phyloP scores from a whole-genome alignment of 345 rosid genomes.

The Eucalyptus marginata region DNA sequence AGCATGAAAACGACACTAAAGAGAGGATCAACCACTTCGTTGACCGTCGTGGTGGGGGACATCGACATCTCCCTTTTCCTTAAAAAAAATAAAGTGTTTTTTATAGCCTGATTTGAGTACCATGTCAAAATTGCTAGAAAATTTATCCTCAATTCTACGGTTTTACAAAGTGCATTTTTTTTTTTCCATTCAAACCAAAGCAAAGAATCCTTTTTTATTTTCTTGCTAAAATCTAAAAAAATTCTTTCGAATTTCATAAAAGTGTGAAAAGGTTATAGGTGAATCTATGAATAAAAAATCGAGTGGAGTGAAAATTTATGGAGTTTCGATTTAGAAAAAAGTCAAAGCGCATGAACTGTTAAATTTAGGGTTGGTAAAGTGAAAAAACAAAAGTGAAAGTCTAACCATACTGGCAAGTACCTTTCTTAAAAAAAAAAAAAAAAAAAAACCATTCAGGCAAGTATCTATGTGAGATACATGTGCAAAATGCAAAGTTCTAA shows the following conservation, averaged over 20 bases:
- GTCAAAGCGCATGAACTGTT: accelerated
- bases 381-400: accelerated
- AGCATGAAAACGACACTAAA: neutral
- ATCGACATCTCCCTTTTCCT: neutral
- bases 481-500: neutral
- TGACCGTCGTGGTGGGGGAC: neutral
- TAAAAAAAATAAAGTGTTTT: neutral
- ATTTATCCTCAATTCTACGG: neutral
- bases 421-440: too few species aligned
- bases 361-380: neutral
- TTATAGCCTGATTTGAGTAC: neutral
- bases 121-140: neutral
- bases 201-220: neutral
- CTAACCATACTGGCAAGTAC: neutral
- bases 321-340: neutral
- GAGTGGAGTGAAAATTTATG: neutral
- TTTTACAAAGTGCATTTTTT: neutral
- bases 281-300: neutral
- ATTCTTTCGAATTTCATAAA: neutral
- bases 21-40: neutral
- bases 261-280: neutral
- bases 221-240: neutral
- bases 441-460: accelerated
- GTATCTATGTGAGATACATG: neutral
- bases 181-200: neutral